A percentile compares a stretch with the other conserved stretches of the same genome.
Conservation (phyloP, 495 filamentous ascomycete species). For the Gamarada debralockiae region DNA sequence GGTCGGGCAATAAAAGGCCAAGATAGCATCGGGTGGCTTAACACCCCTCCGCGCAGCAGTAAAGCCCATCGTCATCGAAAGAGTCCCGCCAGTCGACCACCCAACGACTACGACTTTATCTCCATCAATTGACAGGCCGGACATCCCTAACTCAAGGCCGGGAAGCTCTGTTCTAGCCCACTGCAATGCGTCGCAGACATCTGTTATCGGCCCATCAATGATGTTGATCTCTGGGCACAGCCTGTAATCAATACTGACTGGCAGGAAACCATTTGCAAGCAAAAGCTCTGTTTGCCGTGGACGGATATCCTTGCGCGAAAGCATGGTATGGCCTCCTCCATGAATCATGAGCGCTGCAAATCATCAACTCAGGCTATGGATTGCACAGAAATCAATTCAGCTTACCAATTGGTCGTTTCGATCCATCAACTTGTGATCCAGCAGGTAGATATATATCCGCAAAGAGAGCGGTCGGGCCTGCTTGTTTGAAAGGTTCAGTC, state of each 20-base stretch:
- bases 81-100: conserved; percentile 8
- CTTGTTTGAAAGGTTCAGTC: no score
- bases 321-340: conserved; percentile 47
- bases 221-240: conserved; percentile 51
- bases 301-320: conserved; percentile 41
- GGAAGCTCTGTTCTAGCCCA: conserved; percentile 45
- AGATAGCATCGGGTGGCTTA: background rate
- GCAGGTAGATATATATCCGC: no score
- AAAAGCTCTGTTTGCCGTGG: conserved; percentile 37
- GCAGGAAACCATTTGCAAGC: conserved; percentile 39
- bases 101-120: background rate
- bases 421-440: no score
- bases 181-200: conserved; percentile 39
- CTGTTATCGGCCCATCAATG: conserved; percentile 45
- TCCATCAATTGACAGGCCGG: conserved; percentile 33
- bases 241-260: conserved; percentile 52
- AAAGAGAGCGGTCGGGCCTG: no score
- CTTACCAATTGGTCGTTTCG: conserved; percentile 28
- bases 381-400: background rate
- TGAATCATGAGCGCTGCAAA: conserved; percentile 57
- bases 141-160: conserved; percentile 11
- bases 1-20: conserved; percentile 2
- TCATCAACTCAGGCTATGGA: background rate
- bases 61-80: conserved; percentile 1
- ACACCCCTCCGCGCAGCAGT: background rate